Evolutionary conservation across 2,329 filamentous ascomycete species (phyloP).

Genomic region (Cordyceps pruinosa): DNA sequence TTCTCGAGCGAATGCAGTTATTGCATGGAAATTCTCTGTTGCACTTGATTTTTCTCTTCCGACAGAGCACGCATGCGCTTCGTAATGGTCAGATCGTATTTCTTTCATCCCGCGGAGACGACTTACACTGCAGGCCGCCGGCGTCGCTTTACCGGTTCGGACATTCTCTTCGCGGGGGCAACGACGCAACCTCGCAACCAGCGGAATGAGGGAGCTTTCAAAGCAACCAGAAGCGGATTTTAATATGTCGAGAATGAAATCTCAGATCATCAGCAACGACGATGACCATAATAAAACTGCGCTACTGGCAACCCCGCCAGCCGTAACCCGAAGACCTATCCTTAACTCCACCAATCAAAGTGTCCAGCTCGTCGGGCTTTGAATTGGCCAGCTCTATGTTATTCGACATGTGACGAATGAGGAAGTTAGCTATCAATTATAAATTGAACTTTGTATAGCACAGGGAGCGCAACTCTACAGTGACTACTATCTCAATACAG

Average conservation of each 20-base stretch:
- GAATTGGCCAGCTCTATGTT: not conserved
- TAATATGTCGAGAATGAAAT: not conserved
- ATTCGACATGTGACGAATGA: too few relatives aligned
- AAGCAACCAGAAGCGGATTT: not conserved
- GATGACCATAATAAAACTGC: not conserved
- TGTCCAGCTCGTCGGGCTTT: not conserved
- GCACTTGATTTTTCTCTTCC: constrained; percentile 39
- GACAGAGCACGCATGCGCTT: constrained; percentile 35
- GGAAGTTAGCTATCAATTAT: too few relatives aligned
- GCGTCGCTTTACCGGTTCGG: constrained; percentile 7
- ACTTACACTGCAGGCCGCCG: constrained; percentile 12
- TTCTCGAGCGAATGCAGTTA: constrained; percentile 34
- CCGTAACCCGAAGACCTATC: not conserved
- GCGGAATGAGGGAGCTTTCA: too few relatives aligned
- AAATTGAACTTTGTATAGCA: too few relatives aligned
- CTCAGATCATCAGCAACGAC: too few relatives aligned
- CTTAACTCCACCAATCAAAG: constrained; percentile 8
- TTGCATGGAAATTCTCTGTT: constrained; percentile 34
- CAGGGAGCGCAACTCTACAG: too few relatives aligned
- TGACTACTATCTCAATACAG: too few relatives aligned
- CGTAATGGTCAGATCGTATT: not conserved
- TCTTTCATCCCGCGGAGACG: not conserved
- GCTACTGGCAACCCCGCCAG: not conserved
- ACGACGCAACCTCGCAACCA: not conserved
- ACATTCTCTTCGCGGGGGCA: not conserved